Conservation (phyloP, 768 basidiomycete species). For the Mrakia blollopis region DNA sequence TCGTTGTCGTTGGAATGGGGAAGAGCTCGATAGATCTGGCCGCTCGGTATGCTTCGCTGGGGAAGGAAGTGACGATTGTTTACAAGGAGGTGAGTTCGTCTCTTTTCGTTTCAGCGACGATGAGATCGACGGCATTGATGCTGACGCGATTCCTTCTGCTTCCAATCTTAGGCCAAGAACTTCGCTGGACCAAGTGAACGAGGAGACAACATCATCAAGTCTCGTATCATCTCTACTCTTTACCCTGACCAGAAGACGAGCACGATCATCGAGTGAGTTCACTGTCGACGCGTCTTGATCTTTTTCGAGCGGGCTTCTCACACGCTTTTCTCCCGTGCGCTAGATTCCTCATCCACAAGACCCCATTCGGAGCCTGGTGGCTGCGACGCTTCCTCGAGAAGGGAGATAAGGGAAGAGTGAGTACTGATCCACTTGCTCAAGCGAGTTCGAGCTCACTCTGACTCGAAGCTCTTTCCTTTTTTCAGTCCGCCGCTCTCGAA, state of each 20-base stretch:
- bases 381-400: conserved; percentile 6
- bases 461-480: neutral
- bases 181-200: neutral
- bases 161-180: neutral
- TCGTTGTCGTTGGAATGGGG: conserved; percentile 1
- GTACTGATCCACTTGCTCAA: neutral
- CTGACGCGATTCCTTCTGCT: neutral
- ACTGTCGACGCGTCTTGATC: neutral
- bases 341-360: conserved; percentile 14
- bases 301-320: neutral
- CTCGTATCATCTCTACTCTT: conserved; percentile 9
- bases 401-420: neutral
- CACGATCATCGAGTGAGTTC: neutral
- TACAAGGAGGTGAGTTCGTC: neutral
- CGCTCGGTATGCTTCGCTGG: neutral
- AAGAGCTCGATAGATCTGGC: conserved; percentile 16
- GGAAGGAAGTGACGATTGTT: neutral
- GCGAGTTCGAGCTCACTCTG: too few relatives aligned
- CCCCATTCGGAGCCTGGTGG: neutral
- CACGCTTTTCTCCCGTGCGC: neutral
- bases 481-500: neutral
- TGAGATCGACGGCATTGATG: neutral
- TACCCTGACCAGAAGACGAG: neutral
- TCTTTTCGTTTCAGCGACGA: too few relatives aligned
- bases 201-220: conserved; percentile 13